These are phyloP conservation scores for Monotropa hypopitys DNA, from an alignment of 179 eudicot genomes.

Conservation along the genomic window DNA sequence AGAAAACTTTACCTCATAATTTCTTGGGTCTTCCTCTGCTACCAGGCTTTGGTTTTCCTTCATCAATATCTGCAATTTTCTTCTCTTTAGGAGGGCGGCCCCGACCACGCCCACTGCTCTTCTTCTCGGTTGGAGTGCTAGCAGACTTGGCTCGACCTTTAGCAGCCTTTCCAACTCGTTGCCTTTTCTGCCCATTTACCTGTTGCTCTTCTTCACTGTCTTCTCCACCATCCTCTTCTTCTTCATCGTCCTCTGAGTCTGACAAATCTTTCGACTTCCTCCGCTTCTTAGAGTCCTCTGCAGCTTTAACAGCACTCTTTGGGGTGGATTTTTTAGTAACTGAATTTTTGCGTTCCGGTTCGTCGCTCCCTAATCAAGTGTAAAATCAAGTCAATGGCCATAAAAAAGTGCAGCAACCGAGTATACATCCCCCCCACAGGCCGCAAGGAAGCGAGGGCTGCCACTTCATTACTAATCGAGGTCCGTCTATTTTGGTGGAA, in stretches of 20 bases:
- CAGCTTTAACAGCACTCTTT: constrained; percentile 19
- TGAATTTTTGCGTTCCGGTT: constrained; percentile 14
- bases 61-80: constrained; percentile 7
- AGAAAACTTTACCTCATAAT: background rate
- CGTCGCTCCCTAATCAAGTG: constrained; percentile 28
- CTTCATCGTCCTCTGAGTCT: constrained; percentile 21
- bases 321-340: constrained; percentile 25
- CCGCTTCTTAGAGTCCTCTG: constrained; percentile 5
- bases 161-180: constrained; percentile 11
- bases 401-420: background rate
- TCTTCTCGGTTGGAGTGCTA: background rate
- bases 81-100: constrained; percentile 43
- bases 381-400: background rate
- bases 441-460: too few species aligned
- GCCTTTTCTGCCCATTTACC: constrained; percentile 10
- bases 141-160: background rate
- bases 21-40: constrained; percentile 10
- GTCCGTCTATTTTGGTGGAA: background rate
- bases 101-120: constrained; percentile 39
- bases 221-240: constrained; percentile 20
- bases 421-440: too few species aligned
- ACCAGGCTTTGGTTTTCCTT: background rate
- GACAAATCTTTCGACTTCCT: constrained; percentile 10
- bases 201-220: constrained; percentile 26
- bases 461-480: background rate